Evolutionary conservation across 176 grass and related monocot species (phyloP).

Genomic region (Bothriochloa decipiens): DNA sequence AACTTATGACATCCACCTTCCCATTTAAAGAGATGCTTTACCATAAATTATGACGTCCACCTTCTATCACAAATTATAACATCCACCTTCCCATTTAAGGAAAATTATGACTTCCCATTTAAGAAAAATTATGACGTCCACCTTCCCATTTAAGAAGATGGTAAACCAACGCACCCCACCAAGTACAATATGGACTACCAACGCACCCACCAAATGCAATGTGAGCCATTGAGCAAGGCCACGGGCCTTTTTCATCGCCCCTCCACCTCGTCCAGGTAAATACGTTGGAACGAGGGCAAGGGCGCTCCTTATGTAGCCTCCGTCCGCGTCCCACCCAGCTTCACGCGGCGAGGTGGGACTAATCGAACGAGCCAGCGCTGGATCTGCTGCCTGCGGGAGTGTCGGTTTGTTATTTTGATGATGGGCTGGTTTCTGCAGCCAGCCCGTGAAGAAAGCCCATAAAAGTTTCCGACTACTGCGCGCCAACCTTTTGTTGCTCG

Average conservation of each 20-base stretch:
- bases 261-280: constrained; percentile 52
- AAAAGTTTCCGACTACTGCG: not conserved
- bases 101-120: too few relatives aligned
- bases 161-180: not conserved
- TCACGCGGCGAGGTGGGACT: constrained; percentile 27
- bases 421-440: not conserved
- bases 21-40: too few relatives aligned
- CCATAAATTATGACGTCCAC: too few relatives aligned
- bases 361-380: not conserved
- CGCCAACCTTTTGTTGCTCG: constrained; percentile 34
- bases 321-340: rapidly evolving
- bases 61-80: constrained; percentile 71
- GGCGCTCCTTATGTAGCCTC: not conserved
- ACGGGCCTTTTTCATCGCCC: constrained; percentile 10
- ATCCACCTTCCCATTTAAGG: too few relatives aligned
- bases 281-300: not conserved
- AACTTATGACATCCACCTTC: too few relatives aligned
- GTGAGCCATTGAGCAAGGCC: constrained; percentile 46
- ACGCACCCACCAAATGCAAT: constrained; percentile 43
- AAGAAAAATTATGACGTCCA: too few relatives aligned
- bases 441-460: not conserved
- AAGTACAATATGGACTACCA: too few relatives aligned
- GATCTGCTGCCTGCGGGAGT: not conserved
- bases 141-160: constrained; percentile 42
- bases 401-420: not conserved